A percentile compares a stretch with the other conserved stretches of the same genome.
phyloP scores from a whole-genome alignment of 208 protist genomes.

The Trypanosoma grayi region DNA sequence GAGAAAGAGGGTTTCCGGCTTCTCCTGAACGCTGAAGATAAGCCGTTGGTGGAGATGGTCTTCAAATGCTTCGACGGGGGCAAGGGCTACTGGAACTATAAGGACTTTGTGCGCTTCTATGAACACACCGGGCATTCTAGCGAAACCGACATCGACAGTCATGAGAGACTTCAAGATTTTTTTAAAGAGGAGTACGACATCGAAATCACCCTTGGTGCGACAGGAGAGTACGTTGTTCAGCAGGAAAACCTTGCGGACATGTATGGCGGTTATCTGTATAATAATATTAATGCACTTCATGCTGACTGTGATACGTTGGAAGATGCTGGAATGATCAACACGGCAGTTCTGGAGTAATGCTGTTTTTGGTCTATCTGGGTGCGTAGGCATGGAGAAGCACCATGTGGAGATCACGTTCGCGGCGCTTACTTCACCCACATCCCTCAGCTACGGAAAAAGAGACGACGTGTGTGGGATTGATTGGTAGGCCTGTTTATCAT shows the following conservation, averaged over 20 bases:
- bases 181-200: conserved; percentile 84
- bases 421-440: too few species aligned
- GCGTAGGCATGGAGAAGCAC: too few species aligned
- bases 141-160: conserved; percentile 33
- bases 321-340: conserved; percentile 47
- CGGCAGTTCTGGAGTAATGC: conserved; percentile 63
- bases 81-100: conserved; percentile 59
- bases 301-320: conserved; percentile 70
- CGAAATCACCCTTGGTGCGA: conserved; percentile 15
- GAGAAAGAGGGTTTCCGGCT: conserved; percentile 70
- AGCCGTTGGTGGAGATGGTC: conserved; percentile 49
- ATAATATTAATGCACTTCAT: conserved; percentile 67
- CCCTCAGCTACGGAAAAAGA: too few species aligned
- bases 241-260: conserved; percentile 70
- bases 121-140: conserved; percentile 33
- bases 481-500: too few species aligned
- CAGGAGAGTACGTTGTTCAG: conserved; percentile 36
- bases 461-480: too few species aligned
- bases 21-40: conserved; percentile 59
- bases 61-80: conserved; percentile 57
- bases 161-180: conserved; percentile 38
- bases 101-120: conserved; percentile 67
- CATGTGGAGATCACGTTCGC: too few species aligned
- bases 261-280: conserved; percentile 83
- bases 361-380: too few species aligned